These are phyloP conservation scores for Cladosporium sp. DNA, from an alignment of 2,329 filamentous ascomycete genomes.

Conservation along the genomic window DNA sequence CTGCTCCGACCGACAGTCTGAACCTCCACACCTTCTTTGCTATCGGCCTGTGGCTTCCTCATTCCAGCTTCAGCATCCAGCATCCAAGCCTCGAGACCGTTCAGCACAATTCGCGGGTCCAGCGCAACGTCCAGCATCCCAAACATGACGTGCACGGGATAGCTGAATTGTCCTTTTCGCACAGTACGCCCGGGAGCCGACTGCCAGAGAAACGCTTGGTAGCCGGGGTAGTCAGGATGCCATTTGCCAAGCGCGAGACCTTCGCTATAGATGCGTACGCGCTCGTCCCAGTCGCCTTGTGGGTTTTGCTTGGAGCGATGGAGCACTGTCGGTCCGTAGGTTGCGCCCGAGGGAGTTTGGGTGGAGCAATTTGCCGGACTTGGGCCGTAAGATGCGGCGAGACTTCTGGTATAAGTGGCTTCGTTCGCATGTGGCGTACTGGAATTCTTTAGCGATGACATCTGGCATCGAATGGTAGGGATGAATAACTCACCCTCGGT, in stretches of 20 bases:
- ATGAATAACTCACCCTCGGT: neutral
- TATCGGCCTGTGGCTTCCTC: neutral
- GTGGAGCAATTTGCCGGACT: slow-evolving; percentile 41
- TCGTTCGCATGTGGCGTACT: neutral
- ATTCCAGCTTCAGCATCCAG: neutral
- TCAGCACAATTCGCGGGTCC: slow-evolving; percentile 45
- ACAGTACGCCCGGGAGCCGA: slow-evolving; percentile 31
- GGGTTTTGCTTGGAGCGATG: slow-evolving; percentile 33
- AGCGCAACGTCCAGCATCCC: slow-evolving; percentile 51
- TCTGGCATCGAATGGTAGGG: no score
- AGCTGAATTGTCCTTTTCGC: slow-evolving; percentile 45
- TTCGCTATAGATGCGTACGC: slow-evolving; percentile 53
- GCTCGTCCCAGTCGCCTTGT: slow-evolving; percentile 46
- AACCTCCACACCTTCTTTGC: neutral
- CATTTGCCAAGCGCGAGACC: slow-evolving; percentile 43
- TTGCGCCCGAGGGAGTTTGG: slow-evolving; percentile 24
- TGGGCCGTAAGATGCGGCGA: slow-evolving; percentile 52
- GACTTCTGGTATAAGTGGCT: slow-evolving; percentile 16
- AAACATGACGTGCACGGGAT: slow-evolving; percentile 51
- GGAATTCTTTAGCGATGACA: neutral
- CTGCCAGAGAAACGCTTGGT: slow-evolving; percentile 41
- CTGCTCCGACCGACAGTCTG: slow-evolving; percentile 37
- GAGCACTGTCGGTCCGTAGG: slow-evolving; percentile 41
- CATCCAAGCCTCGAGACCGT: slow-evolving; percentile 48
- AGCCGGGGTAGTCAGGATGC: slow-evolving; percentile 47